Conservation (phyloP, 1,139 yeast genomes). For the Zhuliangozyma parablackwelliae region DNA sequence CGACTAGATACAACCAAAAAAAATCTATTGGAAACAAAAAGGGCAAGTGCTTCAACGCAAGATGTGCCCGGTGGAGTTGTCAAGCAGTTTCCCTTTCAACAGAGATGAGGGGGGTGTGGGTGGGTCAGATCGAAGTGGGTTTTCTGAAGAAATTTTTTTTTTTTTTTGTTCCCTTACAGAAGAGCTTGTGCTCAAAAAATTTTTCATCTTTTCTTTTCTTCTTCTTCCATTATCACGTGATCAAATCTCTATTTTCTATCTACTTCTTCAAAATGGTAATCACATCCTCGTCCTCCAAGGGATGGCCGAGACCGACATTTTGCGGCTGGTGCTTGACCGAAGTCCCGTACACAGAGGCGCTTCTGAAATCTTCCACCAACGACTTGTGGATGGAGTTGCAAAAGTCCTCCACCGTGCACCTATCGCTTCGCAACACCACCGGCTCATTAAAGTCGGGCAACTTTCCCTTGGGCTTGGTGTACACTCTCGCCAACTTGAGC, state of each 20-base stretch:
- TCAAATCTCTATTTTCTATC: background rate
- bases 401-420: conserved; percentile 88
- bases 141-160: background rate
- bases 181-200: background rate
- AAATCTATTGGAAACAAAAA: no score
- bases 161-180: background rate
- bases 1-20: background rate
- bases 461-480: conserved; percentile 94
- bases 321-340: conserved; percentile 99
- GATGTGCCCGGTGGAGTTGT: no score
- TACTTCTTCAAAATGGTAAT: conserved; percentile 85
- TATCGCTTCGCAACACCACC: conserved; percentile 77
- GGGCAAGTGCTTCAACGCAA: no score
- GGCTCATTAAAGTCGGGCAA: conserved; percentile 94
- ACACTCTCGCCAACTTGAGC: conserved; percentile 85
- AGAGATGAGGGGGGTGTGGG: background rate
- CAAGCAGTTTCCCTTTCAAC: background rate
- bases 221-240: no score
- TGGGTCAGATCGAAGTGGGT: background rate
- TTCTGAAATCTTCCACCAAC: conserved; percentile 86
- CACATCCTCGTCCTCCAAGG: conserved; percentile 90
- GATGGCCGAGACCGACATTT: conserved; percentile 81
- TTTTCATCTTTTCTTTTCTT: background rate
- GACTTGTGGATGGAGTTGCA: conserved; percentile 96
- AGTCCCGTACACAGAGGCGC: conserved; percentile 85